Base-by-base conservation (phyloP, 768 basidiomycete species). In the Panus rudis region DNA sequence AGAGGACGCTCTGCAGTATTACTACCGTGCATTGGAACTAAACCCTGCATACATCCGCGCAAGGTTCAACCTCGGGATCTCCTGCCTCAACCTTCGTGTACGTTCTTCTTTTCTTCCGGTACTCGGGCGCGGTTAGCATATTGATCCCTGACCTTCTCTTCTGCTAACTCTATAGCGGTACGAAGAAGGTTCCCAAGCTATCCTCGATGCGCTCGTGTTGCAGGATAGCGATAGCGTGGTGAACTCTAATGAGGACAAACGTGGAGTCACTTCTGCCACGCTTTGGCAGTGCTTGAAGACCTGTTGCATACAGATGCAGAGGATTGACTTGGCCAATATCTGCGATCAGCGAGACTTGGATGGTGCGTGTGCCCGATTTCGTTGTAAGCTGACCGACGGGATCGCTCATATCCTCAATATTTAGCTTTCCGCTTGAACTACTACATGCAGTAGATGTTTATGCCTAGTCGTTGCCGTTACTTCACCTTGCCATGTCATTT, bases 41-140 rank as follows among this genome's bases (percentile, higher is more conserved):
- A 89, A 93, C 56, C 91, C 93, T 5, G 72, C 76, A 13, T 97
- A 93, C 56, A 90, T 96, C 46, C 81, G 93, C 43, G 92, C 92
- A 3, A 78, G 88, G 53, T 96, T 90, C 63, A 96, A 97, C 62
- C 70, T 96, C 13, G 92, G 92, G 17, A 96, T 96, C 48, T 89
- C 91, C 1, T 89, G 81, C 58, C 87, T 91, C 56, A 92, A 90
- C 60, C 73, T 97, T 43, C 73, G 76, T 41, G 89, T 92, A 59
- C 45, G 73, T 67, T 35, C 14, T 37, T 14, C 30, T 13, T 22
- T 32, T n/a, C n/a, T n/a, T n/a, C n/a, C n/a, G 27, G 17, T 19
- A 17, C 26, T 37, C 23, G 14, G 12, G 8, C 10, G 19, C n/a
- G n/a, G 6, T 19, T 31, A 10, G n/a, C 24, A 14, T 33, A 13